These are phyloP conservation scores for Panaeolus papilionaceus DNA, from an alignment of 768 basidiomycete genomes.

Conservation along the genomic window DNA sequence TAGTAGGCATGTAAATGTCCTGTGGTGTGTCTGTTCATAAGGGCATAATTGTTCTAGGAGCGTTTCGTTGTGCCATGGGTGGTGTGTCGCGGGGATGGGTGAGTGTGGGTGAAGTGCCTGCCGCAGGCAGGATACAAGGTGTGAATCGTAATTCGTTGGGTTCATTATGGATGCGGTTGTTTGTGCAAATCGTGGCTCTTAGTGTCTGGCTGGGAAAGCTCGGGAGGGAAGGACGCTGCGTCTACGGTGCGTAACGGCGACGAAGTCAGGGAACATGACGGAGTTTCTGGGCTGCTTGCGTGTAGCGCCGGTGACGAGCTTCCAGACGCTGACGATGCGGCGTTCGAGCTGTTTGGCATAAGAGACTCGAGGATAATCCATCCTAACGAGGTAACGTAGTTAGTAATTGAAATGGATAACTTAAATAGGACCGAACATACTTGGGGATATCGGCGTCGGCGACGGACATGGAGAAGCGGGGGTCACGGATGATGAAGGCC, in stretches of 20 bases:
- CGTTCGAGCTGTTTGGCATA: conserved; percentile 58
- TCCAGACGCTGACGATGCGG: conserved; percentile 66
- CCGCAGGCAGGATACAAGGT: not conserved
- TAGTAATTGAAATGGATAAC: not conserved
- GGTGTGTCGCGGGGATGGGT: not conserved
- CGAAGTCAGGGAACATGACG: conserved; percentile 63
- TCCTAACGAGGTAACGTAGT: conserved; percentile 2
- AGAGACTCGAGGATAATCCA: conserved; percentile 32
- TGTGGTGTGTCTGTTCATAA: not conserved
- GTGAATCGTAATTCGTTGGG: not conserved
- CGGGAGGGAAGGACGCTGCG: conserved; percentile 53
- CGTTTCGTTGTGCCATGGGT: not conserved
- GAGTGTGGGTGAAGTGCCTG: not conserved
- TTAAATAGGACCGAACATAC: conserved; percentile 15
- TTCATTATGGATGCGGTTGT: not conserved
- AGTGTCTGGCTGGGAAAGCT: not conserved
- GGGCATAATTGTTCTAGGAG: not conserved
- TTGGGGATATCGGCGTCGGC: conserved; percentile 25
- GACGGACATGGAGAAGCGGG: conserved; percentile 39
- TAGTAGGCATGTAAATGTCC: not conserved
- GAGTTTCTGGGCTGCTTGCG: conserved; percentile 60
- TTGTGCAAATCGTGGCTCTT: not conserved
- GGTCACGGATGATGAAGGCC: conserved; percentile 33
- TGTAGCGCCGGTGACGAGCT: conserved; percentile 58
- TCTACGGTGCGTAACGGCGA: conserved; percentile 62